Base-by-base conservation (phyloP, 345 rosid genomes). In the Viola odorata region DNA sequence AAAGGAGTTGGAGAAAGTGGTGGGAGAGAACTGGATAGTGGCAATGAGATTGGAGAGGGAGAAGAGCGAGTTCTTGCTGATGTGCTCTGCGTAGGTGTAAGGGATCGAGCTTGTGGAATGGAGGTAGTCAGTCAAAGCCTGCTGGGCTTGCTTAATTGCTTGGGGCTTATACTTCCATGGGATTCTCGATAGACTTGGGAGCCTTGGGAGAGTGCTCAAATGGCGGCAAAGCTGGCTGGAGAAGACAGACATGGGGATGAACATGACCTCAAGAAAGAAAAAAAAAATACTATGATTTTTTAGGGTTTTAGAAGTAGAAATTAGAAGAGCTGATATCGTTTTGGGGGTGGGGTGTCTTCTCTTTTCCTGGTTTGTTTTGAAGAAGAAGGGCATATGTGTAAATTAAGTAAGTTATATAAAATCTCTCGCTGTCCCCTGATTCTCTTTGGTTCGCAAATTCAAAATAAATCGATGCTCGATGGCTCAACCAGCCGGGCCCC, bases 101-200 rank as follows among this genome's bases (percentile, higher is more conserved):
- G 95, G 85, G 17, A 87, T 40, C 7, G 81, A 80, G 16, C 78
- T 72, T 0, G 89, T 85, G 60, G 59, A 9, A 61, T 75, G 77
- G 60, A 87, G 85, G 63, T 85, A 87, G 5, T 87, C 91, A 3
- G 81, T 78, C 41, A 87, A 66, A 11, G 81, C 87, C 61, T 80
- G 69, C 48, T 78, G 84, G 0, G 89, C 87, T 66, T 78, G 65
- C 54, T 36, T 39, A 68, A 85, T 74, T 11, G 82, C 89, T 38
- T 61, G 63, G 15, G 82, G 70, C 54, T 63, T 73, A 78, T 81
- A 77, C 57, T 73, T 83, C 0, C 49, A 41, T 0, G 67, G 77
- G 53, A 69, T 75, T 59, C 67, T 64, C 11, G 67, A 53, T 37
- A 67, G 50, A 1, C 12, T 41, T 23, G 37, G 69, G 13, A 50